A percentile compares a stretch with the other conserved stretches of the same genome.
phyloP scores from a whole-genome alignment of 2,329 filamentous ascomycete species.

The Diplocarpon rosae region DNA sequence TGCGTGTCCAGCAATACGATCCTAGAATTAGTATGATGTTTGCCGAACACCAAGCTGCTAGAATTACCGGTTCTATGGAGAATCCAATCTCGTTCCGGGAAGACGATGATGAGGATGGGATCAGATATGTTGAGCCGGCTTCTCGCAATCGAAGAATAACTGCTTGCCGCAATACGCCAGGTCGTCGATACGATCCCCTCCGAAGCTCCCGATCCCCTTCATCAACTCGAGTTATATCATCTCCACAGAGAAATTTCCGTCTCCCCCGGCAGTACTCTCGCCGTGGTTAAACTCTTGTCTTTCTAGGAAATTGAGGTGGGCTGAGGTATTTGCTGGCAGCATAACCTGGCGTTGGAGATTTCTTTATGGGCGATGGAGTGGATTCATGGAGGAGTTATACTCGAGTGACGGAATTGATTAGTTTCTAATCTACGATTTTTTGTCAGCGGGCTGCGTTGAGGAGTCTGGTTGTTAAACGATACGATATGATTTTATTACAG shows the following conservation, averaged over 20 bases:
- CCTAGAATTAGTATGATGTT: conserved; percentile 26
- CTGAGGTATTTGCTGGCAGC: conserved; percentile 1
- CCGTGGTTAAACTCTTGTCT: background rate
- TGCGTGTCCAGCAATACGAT: conserved; percentile 20
- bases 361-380: background rate
- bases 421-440: background rate
- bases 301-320: conserved; percentile 1
- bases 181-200: conserved; percentile 16
- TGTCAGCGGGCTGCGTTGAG: background rate
- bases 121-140: conserved; percentile 12
- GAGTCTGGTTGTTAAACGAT: background rate
- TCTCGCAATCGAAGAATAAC: conserved; percentile 16
- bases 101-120: conserved; percentile 9
- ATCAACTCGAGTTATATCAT: conserved; percentile 16
- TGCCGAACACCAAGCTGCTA: conserved; percentile 22
- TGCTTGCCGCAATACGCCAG: conserved; percentile 14
- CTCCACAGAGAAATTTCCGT: conserved; percentile 15
- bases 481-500: background rate
- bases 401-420: background rate
- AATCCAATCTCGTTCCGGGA: conserved; percentile 12
- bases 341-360: background rate
- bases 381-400: background rate
- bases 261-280: conserved; percentile 15
- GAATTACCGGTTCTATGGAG: conserved; percentile 7
- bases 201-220: conserved; percentile 22